These are phyloP conservation scores for Xylaria sp. DNA, from an alignment of 2,329 filamentous ascomycete species.

Conservation along the genomic window DNA sequence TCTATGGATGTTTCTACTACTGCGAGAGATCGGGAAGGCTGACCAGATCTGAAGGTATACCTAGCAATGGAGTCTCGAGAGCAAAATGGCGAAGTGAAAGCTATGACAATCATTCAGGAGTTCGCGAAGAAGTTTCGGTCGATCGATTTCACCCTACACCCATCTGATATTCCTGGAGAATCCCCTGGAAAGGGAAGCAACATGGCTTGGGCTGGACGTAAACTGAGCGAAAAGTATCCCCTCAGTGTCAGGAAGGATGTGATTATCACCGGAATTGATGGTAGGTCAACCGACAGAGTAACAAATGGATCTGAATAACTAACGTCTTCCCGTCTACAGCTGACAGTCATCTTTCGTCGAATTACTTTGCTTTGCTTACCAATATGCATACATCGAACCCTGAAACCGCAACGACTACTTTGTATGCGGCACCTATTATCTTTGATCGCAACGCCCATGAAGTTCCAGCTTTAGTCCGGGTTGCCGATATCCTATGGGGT, in stretches of 20 bases:
- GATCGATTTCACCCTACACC: slow-evolving; percentile 75
- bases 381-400: slow-evolving; percentile 70
- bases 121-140: slow-evolving; percentile 73
- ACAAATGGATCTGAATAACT: slow-evolving; percentile 23
- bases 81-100: slow-evolving; percentile 68
- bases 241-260: slow-evolving; percentile 66
- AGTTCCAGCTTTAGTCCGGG: slow-evolving; percentile 74
- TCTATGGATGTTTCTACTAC: not conserved
- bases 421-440: slow-evolving; percentile 77
- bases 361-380: slow-evolving; percentile 73
- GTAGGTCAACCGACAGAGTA: slow-evolving; percentile 57
- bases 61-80: slow-evolving; percentile 79
- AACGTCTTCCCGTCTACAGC: slow-evolving; percentile 57
- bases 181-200: slow-evolving; percentile 81
- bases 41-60: slow-evolving; percentile 64
- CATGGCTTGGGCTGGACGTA: slow-evolving; percentile 74
- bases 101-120: slow-evolving; percentile 67
- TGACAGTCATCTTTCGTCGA: slow-evolving; percentile 75
- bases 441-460: slow-evolving; percentile 78
- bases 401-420: slow-evolving; percentile 68
- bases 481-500: slow-evolving; percentile 77
- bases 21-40: slow-evolving; percentile 10
- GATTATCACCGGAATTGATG: slow-evolving; percentile 77
- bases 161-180: slow-evolving; percentile 71
- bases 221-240: slow-evolving; percentile 70